A percentile compares a stretch with the other conserved stretches of the same genome.
Evolutionary conservation across 495 filamentous ascomycete species (phyloP).

Genomic region (Elaphomyces granulatus): DNA sequence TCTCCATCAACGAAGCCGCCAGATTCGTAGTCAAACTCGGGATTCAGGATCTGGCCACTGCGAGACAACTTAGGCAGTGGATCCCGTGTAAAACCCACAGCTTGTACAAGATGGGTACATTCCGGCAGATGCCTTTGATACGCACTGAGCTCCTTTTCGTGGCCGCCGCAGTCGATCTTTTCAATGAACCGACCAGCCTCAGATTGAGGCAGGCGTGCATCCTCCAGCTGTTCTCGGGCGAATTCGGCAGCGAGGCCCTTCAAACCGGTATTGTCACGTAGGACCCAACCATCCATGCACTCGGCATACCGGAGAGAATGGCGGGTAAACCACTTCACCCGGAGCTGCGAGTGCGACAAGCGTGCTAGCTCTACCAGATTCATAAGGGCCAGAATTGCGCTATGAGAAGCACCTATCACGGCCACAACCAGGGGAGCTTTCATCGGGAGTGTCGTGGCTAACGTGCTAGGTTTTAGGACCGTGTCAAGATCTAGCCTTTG

Average conservation of each 20-base stretch:
- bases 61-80: slow-evolving; percentile 28
- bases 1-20: slow-evolving; percentile 33
- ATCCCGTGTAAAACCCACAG: slow-evolving; percentile 39
- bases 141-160: slow-evolving; percentile 27
- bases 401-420: slow-evolving; percentile 47
- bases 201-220: slow-evolving; percentile 30
- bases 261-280: slow-evolving; percentile 48
- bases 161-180: slow-evolving; percentile 34
- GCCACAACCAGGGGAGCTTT: slow-evolving; percentile 27
- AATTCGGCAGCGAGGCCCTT: slow-evolving; percentile 47
- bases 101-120: slow-evolving; percentile 39
- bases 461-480: slow-evolving; percentile 38
- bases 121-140: slow-evolving; percentile 31
- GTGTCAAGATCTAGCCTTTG: slow-evolving; percentile 38
- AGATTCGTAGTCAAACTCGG: slow-evolving; percentile 35
- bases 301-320: slow-evolving; percentile 46
- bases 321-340: slow-evolving; percentile 46
- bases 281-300: slow-evolving; percentile 46
- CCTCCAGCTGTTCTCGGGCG: slow-evolving; percentile 41
- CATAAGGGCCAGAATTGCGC: slow-evolving; percentile 44
- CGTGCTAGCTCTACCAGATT: slow-evolving; percentile 41
- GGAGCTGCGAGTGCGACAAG: slow-evolving; percentile 35
- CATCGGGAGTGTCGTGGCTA: slow-evolving; percentile 28
- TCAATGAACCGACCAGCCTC: slow-evolving; percentile 34
- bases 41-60: slow-evolving; percentile 8